Percentiles rank a stretch among this genome's conserved stretches.
These are phyloP conservation scores for Debaryomyces sp. DNA, from an alignment of 1,139 yeast species.

Conservation along the genomic window DNA sequence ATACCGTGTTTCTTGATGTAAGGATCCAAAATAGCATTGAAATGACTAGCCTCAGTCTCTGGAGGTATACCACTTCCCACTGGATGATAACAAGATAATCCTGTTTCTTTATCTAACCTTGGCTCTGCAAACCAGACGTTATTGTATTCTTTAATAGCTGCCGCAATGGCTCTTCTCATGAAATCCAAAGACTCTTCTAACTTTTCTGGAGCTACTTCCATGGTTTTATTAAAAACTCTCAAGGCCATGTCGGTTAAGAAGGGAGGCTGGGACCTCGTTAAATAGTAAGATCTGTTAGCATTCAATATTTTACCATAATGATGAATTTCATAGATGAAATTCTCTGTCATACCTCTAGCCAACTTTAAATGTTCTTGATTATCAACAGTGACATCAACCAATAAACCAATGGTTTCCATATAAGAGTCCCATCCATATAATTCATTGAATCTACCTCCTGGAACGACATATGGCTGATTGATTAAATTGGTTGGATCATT, in stretches of 20 bases:
- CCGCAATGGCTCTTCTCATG: conserved; percentile 62
- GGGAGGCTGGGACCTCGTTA: conserved; percentile 97
- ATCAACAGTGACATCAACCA: conserved; percentile 65
- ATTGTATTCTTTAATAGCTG: conserved; percentile 86
- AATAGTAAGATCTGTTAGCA: conserved; percentile 90
- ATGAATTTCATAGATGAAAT: conserved; percentile 85
- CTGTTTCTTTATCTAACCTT: conserved; percentile 72
- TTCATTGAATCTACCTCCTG: conserved; percentile 97
- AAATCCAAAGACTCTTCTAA: conserved; percentile 53
- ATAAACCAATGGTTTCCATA: conserved; percentile 83
- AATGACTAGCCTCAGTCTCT: conserved; percentile 93
- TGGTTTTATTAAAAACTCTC: conserved; percentile 64
- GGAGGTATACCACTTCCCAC: conserved; percentile 93
- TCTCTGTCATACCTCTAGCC: conserved; percentile 91
- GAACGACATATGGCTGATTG: conserved; percentile 89
- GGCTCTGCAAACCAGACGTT: conserved; percentile 81
- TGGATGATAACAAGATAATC: conserved; percentile 89
- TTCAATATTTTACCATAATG: conserved; percentile 92
- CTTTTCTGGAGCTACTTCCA: conserved; percentile 41
- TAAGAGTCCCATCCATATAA: conserved; percentile 98
- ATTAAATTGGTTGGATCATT: conserved; percentile 52
- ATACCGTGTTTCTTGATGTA: conserved; percentile 66
- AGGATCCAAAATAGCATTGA: conserved; percentile 69
- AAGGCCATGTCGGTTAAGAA: conserved; percentile 92
- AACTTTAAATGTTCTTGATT: conserved; percentile 43